These are phyloP conservation scores for Styphnolobium japonicum DNA, from an alignment of 306 rosid genomes.

Conservation along the genomic window DNA sequence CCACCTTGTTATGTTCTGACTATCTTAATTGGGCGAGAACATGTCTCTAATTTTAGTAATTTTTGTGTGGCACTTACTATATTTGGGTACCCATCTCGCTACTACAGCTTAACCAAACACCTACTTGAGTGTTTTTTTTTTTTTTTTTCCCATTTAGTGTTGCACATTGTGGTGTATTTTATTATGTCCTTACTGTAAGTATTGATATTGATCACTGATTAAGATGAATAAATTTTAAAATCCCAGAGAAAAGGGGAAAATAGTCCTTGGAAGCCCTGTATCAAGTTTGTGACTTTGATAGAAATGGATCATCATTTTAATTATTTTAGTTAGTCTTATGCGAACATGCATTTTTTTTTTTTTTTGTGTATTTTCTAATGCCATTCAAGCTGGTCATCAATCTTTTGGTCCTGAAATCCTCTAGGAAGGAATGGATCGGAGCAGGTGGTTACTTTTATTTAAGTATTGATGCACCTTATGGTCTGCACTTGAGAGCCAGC, in stretches of 20 bases:
- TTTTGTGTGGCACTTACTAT: conserved; percentile 19
- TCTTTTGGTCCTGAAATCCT: too few relatives aligned
- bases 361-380: background rate
- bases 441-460: too few relatives aligned
- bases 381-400: background rate
- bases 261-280: background rate
- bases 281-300: background rate
- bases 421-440: too few relatives aligned
- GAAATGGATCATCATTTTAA: background rate
- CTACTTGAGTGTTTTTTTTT: background rate
- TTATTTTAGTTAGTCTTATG: background rate
- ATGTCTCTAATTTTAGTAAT: conserved; percentile 18
- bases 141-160: background rate
- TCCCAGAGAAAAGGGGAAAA: background rate
- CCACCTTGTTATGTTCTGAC: background rate
- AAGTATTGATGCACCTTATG: too few relatives aligned
- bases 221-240: background rate
- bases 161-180: background rate
- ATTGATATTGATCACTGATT: background rate
- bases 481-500: background rate
- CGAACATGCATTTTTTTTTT: background rate
- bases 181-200: background rate
- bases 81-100: conserved; percentile 23
- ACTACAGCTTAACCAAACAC: background rate
- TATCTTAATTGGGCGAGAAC: conserved; percentile 25